phyloP scores from a whole-genome alignment of 768 basidiomycete genomes.

The Boletus patriciae region DNA sequence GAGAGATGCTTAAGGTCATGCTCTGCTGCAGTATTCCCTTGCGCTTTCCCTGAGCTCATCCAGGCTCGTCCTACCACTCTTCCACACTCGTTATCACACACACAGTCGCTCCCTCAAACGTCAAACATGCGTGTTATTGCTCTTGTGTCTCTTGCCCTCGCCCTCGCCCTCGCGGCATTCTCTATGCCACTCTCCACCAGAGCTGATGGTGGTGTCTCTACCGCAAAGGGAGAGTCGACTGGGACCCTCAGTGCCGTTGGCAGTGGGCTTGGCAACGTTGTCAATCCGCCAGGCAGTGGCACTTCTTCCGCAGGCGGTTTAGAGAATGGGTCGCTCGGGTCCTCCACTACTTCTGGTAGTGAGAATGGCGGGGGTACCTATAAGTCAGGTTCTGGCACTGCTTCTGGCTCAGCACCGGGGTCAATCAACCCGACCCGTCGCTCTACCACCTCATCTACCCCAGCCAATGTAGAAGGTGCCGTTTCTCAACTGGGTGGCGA shows the following conservation, averaged over 20 bases:
- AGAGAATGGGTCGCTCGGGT: too few species aligned
- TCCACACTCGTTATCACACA: slow-evolving; percentile 5
- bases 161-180: slow-evolving; percentile 3
- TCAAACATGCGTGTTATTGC: slow-evolving; percentile 11
- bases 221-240: background rate
- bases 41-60: background rate
- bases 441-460: too few species aligned
- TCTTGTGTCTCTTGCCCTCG: slow-evolving; percentile 10
- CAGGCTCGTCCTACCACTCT: background rate
- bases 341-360: too few species aligned
- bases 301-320: too few species aligned
- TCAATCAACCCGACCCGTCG: too few species aligned
- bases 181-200: slow-evolving; percentile 5
- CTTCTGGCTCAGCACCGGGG: too few species aligned
- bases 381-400: too few species aligned
- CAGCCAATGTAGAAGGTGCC: rapidly evolving
- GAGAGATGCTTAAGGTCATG: background rate
- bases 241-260: too few species aligned
- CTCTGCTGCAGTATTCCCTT: background rate
- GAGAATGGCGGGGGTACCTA: too few species aligned
- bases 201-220: background rate
- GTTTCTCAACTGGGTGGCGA: background rate
- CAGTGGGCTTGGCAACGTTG: too few species aligned
- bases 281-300: too few species aligned
- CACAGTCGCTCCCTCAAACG: background rate